Base-by-base conservation (phyloP, 1,284 basidiomycete species). In the Boletus smithii region DNA sequence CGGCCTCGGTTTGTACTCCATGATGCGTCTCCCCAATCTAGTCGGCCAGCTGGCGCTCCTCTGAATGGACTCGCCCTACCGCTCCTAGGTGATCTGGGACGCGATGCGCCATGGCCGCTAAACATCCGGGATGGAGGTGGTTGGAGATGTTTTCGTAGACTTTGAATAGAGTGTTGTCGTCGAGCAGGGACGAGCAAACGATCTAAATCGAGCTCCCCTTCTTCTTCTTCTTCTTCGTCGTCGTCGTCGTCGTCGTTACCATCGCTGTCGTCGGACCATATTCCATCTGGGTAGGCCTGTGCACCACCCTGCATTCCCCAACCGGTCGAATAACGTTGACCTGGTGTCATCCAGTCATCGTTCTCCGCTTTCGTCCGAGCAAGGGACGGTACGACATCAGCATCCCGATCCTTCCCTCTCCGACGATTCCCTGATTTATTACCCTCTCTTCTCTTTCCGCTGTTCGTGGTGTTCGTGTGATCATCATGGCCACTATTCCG, bases 181-280 rank as follows among this genome's bases (percentile, higher is more conserved):
- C 81, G 83, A 11, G 85, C 74, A 9, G 80, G 83, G n/a, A 84
- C 77, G 30, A 88, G 75, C 47, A 88, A 72, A 30, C 74, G 73
- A 8, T 83, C 80, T 33, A 88, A 72, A 56, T 83, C 76, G 30
- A 86, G 69, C 53, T 85, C 83, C 8, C 73, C 79, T 22, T 82
- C 83, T 2, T 81, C 81, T 13, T 79, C 79, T 3, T 71, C 79
- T 18, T 82, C 83, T 2, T 81, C 81, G 13, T 79, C 66, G 48
- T 72, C 63, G 49, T 68, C 59, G 22, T 67, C 53, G 26, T 63
- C 59, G n/a, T 65, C 59, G 9, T 56, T 44, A 11, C 31, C 44
- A 20, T 55, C 58, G 34, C 59, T 61, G 10, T 60, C 57, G 18
- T 62, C 58, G 5, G 56, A 49, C 49, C 52, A 65, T 3, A 36